A percentile compares a stretch with the other conserved stretches of the same genome.
Conservation (phyloP, 192 early-diverging fungal genomes). For the Funneliformis mosseae region DNA sequence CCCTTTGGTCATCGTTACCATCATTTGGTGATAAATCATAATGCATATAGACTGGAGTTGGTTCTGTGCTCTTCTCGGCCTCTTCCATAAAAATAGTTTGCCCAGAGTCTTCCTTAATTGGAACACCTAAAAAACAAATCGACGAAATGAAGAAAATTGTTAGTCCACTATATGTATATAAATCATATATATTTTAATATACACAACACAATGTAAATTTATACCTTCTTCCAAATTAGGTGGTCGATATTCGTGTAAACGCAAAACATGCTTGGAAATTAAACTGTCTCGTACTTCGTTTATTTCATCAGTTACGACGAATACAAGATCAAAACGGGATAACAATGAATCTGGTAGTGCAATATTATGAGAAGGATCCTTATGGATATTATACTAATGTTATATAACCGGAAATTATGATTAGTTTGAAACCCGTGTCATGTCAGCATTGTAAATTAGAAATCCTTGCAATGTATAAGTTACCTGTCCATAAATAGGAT, state of each 20-base stretch:
- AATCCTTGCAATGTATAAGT: not conserved
- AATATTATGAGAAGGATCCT: constrained; percentile 92
- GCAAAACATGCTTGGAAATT: constrained; percentile 91
- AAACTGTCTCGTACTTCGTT: constrained; percentile 82
- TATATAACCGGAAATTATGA: not conserved
- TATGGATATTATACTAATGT: constrained; percentile 77
- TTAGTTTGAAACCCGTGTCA: not conserved
- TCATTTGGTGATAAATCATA: constrained; percentile 84
- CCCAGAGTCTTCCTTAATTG: constrained; percentile 47
- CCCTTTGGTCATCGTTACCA: constrained; percentile 49
- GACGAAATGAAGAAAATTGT: not conserved
- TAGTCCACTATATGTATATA: not conserved
- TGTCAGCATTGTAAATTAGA: not conserved
- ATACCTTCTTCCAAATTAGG: constrained; percentile 83
- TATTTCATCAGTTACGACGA: constrained; percentile 92
- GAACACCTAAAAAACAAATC: constrained; percentile 43
- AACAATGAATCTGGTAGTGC: constrained; percentile 92
- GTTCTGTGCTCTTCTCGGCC: constrained; percentile 54
- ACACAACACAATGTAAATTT: not conserved
- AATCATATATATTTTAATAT: too few species aligned
- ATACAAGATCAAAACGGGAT: constrained; percentile 97
- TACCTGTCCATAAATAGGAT: constrained; percentile 83
- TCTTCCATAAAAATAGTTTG: constrained; percentile 52
- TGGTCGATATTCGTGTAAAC: constrained; percentile 92
- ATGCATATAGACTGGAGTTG: constrained; percentile 81